Evolutionary conservation across 345 rosid species (phyloP).

Genomic region (Eucalyptus cladocalyx): DNA sequence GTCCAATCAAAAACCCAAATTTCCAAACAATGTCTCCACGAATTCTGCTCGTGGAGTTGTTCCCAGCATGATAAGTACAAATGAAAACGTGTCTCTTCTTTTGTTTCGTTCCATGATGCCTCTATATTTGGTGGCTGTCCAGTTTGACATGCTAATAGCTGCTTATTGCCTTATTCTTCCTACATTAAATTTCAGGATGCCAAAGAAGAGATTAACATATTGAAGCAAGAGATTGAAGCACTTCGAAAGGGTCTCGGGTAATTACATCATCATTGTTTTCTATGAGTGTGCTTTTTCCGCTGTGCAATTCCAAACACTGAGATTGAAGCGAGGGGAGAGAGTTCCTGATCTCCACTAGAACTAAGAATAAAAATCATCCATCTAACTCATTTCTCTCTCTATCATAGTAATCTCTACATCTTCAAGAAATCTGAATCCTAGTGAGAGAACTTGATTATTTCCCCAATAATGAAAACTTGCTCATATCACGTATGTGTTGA

Average conservation of each 20-base stretch:
- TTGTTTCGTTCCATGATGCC: not conserved
- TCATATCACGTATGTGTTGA: not conserved
- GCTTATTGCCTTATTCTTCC: not conserved
- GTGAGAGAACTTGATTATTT: not conserved
- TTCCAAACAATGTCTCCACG: not conserved
- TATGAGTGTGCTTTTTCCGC: not conserved
- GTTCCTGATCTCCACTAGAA: not conserved
- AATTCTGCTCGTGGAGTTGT: not conserved
- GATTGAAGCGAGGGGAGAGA: not conserved
- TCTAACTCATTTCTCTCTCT: not conserved
- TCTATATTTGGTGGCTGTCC: not conserved
- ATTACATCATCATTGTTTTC: not conserved
- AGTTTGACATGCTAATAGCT: not conserved
- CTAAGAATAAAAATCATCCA: not conserved
- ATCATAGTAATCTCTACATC: not conserved
- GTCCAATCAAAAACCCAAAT: not conserved
- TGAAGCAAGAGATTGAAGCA: slow-evolving; percentile 64
- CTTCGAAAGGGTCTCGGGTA: slow-evolving; percentile 78
- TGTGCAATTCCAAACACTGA: not conserved
- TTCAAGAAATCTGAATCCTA: not conserved
- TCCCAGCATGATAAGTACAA: not conserved
- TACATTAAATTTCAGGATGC: slow-evolving; percentile 26
- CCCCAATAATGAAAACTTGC: not conserved
- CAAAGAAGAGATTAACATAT: slow-evolving; percentile 44
- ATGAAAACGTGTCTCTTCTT: not conserved